phyloP scores from a whole-genome alignment of 441 rosid species.

The Viola pubescens region DNA sequence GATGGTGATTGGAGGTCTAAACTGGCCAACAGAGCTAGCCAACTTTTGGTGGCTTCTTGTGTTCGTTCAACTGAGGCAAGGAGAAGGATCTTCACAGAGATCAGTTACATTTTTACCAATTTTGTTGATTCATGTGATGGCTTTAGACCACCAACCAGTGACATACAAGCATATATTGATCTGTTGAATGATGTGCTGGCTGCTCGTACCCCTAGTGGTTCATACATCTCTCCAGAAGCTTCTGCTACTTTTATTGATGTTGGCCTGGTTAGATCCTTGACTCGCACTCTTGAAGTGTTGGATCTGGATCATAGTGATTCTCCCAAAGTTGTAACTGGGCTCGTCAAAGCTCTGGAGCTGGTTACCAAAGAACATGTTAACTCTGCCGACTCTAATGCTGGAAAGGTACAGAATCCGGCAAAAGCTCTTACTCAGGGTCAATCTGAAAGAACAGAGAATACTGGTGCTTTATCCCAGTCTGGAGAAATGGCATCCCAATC shows the following conservation, averaged over 20 bases:
- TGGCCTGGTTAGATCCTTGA: constrained; percentile 76
- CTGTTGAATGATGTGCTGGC: constrained; percentile 82
- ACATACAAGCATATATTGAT: constrained; percentile 67
- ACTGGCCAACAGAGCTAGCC: constrained; percentile 74
- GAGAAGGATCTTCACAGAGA: constrained; percentile 75
- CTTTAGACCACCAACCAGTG: constrained; percentile 52
- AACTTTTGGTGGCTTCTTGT: constrained; percentile 84
- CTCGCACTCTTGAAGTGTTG: constrained; percentile 78
- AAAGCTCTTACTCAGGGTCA: constrained; percentile 48
- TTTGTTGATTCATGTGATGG: constrained; percentile 60
- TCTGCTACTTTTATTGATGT: constrained; percentile 85
- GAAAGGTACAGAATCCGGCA: constrained; percentile 57
- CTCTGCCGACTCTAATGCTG: constrained; percentile 46
- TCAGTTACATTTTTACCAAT: constrained; percentile 55
- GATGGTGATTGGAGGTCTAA: constrained; percentile 93
- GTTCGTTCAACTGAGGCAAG: constrained; percentile 92
- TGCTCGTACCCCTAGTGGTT: constrained; percentile 85
- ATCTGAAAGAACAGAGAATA: constrained; percentile 49
- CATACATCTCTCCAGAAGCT: constrained; percentile 83
- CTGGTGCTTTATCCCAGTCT: constrained; percentile 48
- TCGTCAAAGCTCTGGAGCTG: constrained; percentile 85
- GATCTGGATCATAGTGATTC: constrained; percentile 89
- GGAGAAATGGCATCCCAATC: constrained; percentile 53
- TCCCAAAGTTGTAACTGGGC: constrained; percentile 75
- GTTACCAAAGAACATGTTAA: constrained; percentile 92